These are phyloP conservation scores for Zymoseptoria crescenta DNA, from an alignment of 2,329 filamentous ascomycete genomes.

Conservation along the genomic window DNA sequence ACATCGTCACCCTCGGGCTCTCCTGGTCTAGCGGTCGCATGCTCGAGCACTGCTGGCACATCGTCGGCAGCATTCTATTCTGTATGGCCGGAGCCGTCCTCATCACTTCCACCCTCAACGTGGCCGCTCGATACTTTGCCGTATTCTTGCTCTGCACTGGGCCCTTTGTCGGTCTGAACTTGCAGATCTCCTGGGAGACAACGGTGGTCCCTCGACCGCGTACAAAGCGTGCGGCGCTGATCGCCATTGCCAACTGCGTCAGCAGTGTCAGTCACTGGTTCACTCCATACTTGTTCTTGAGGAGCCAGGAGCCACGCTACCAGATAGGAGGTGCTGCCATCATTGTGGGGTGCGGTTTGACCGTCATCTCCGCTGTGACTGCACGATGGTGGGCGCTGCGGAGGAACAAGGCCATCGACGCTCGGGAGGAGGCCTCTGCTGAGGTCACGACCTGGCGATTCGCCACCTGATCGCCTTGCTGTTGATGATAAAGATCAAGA, in stretches of 20 bases:
- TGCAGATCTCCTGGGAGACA: conserved; percentile 8
- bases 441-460: conserved; percentile 9
- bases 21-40: conserved; percentile 5
- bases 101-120: conserved; percentile 7
- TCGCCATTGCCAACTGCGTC: conserved; percentile 5
- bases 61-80: conserved; percentile 2
- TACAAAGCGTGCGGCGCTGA: conserved; percentile 5
- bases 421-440: conserved; percentile 5
- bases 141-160: conserved; percentile 7
- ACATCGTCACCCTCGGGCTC: conserved; percentile 2
- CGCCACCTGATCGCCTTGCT: conserved; percentile 3
- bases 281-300: conserved; percentile 11
- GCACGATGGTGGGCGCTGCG: conserved; percentile 9
- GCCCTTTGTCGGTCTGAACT: conserved; percentile 4
- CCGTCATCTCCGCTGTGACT: conserved; percentile 6
- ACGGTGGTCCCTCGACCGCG: conserved; percentile 3
- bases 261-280: conserved; percentile 10
- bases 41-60: conserved; percentile 6
- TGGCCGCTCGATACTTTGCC: conserved; percentile 4
- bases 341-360: conserved; percentile 11
- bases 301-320: conserved; percentile 11
- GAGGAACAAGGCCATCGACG: conserved; percentile 11
- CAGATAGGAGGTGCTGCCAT: conserved; percentile 11
- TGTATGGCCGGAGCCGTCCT: conserved; percentile 5
- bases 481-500: too few species aligned